Conservation (phyloP, 352 stramenopile genomes). For the Pythium utonaiense region DNA sequence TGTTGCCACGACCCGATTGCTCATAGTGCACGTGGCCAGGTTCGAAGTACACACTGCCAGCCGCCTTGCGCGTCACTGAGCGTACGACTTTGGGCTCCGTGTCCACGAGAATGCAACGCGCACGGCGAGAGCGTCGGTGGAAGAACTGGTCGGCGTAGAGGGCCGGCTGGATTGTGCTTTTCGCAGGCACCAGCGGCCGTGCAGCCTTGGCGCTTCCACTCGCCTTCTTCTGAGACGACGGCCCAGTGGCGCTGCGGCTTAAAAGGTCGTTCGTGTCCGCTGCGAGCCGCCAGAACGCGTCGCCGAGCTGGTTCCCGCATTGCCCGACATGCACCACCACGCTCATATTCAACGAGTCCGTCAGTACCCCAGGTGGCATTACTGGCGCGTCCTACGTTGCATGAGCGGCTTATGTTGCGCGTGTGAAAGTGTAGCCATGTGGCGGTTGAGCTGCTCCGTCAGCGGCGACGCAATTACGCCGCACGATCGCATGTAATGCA, state of each 20-base stretch:
- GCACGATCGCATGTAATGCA: background rate
- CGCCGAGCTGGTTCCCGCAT: slow-evolving; percentile 74
- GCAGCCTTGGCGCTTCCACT: background rate
- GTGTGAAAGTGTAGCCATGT: background rate
- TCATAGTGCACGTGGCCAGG: slow-evolving; percentile 55
- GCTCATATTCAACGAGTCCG: slow-evolving; percentile 38
- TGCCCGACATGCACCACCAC: slow-evolving; percentile 68
- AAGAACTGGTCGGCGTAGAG: slow-evolving; percentile 43
- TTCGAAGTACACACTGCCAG: slow-evolving; percentile 18
- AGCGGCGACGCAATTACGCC: background rate
- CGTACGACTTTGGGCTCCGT: slow-evolving; percentile 74
- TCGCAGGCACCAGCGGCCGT: background rate
- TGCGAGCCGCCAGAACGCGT: slow-evolving; percentile 61
- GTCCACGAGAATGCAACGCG: slow-evolving; percentile 75
- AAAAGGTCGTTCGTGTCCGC: slow-evolving; percentile 5
- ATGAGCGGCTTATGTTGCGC: background rate
- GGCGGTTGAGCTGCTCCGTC: background rate
- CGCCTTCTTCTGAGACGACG: background rate
- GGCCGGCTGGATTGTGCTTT: background rate
- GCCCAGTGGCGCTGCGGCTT: background rate
- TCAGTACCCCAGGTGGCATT: background rate
- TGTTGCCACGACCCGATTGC: slow-evolving; percentile 79
- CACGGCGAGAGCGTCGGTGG: slow-evolving; percentile 34
- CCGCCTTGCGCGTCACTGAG: slow-evolving; percentile 20
- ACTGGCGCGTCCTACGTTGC: background rate